A percentile compares a stretch with the other conserved stretches of the same genome.
Conservation (phyloP, 345 rosid species). For the Eucalyptus pumila region DNA sequence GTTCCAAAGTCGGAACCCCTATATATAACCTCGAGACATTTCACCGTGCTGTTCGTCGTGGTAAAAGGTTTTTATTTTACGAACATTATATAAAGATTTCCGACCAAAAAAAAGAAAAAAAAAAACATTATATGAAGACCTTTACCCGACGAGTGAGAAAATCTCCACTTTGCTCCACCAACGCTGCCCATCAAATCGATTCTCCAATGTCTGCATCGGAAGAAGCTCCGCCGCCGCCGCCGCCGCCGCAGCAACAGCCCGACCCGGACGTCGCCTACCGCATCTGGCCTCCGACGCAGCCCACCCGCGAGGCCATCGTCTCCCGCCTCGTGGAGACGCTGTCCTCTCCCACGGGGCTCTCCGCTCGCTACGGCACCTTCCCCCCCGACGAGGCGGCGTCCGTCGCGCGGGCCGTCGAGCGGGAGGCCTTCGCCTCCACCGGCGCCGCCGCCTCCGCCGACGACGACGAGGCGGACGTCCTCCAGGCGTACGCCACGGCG, state of each 20-base stretch:
- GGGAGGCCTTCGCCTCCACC: not conserved
- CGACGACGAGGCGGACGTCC: constrained; percentile 1
- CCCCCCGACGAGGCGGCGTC: not conserved
- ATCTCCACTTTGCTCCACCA: not conserved
- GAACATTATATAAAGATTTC: not conserved
- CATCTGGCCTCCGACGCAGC: constrained; percentile 12
- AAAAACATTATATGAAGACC: not conserved
- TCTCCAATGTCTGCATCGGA: not conserved
- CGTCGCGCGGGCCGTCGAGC: constrained; percentile 1
- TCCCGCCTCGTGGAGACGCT: constrained; percentile 4
- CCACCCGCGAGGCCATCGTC: constrained; percentile 7
- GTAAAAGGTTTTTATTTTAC: not conserved
- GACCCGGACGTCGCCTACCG: not conserved
- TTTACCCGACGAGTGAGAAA: not conserved
- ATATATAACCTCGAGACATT: not conserved
- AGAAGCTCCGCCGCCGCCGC: not conserved
- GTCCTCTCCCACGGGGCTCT: not conserved
- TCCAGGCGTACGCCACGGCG: constrained; percentile 3
- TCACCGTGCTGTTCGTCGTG: not conserved
- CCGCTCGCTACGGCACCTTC: not conserved
- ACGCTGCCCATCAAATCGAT: not conserved
- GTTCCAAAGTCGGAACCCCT: not conserved
- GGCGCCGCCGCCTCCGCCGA: not conserved
- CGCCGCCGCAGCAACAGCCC: not conserved
- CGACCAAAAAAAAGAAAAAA: no score